phyloP scores from a whole-genome alignment of 352 stramenopile species.

The Synura sp. region DNA sequence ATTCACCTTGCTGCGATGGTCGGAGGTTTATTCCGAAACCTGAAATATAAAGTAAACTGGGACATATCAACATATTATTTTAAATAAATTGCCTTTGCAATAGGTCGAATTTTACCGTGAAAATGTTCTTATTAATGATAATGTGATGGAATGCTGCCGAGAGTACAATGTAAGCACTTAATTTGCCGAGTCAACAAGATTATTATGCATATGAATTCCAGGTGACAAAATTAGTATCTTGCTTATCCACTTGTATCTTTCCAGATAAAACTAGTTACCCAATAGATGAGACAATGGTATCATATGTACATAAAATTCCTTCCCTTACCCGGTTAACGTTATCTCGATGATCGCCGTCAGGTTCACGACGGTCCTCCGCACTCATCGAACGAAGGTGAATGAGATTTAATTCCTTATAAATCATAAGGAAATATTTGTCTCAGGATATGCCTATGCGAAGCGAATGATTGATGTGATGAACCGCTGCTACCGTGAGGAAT shows the following conservation, averaged over 20 bases:
- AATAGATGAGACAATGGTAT: conserved; percentile 96
- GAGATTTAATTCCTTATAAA: conserved; percentile 44
- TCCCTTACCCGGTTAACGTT: neutral
- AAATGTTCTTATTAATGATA: conserved; percentile 98
- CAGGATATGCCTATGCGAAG: conserved; percentile 95
- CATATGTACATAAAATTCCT: neutral
- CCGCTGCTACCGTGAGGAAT: conserved; percentile 89
- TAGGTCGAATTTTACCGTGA: conserved; percentile 97
- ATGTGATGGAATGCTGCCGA: conserved; percentile 92
- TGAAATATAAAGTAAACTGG: conserved; percentile 56
- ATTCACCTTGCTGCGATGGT: conserved; percentile 95
- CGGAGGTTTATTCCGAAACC: conserved; percentile 71
- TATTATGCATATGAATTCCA: conserved; percentile 31
- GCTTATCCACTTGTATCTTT: conserved; percentile 97
- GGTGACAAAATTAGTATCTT: conserved; percentile 93
- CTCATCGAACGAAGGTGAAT: conserved; percentile 60
- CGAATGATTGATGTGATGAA: conserved; percentile 97
- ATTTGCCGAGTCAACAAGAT: neutral
- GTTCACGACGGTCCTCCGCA: conserved; percentile 69
- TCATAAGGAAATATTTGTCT: conserved; percentile 7
- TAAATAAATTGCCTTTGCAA: neutral
- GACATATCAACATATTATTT: conserved; percentile 45
- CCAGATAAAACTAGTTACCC: conserved; percentile 96
- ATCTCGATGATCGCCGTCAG: neutral
- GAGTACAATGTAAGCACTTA: conserved; percentile 50